Conservation (phyloP, 2,329 filamentous ascomycete species). For the Pseudocercospora pini-densiflorae region DNA sequence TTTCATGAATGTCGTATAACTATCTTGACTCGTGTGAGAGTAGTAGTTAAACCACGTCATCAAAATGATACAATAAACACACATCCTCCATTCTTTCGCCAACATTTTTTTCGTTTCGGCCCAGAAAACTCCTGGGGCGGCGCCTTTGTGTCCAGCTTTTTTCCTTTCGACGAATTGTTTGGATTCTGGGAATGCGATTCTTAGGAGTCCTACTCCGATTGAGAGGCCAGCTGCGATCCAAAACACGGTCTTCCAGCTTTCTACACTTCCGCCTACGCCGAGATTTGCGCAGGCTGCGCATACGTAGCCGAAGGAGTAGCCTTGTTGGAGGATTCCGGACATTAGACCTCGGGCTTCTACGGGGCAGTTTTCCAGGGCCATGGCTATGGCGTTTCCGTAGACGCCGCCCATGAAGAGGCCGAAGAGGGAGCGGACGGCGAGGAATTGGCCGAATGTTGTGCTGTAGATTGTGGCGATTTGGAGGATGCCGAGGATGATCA, state of each 20-base stretch:
- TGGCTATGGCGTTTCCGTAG: constrained; percentile 66
- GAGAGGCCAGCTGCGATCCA: constrained; percentile 73
- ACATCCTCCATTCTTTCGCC: constrained; percentile 71
- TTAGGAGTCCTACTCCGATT: constrained; percentile 69
- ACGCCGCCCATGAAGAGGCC: constrained; percentile 68
- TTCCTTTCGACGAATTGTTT: constrained; percentile 75
- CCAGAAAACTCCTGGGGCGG: constrained; percentile 63
- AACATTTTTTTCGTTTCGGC: constrained; percentile 71
- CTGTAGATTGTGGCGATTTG: constrained; percentile 82
- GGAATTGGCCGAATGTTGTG: constrained; percentile 70
- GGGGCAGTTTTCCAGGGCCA: constrained; percentile 71
- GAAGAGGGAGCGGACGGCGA: constrained; percentile 63
- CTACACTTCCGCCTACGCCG: constrained; percentile 66
- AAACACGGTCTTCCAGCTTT: constrained; percentile 68
- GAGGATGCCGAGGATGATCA: constrained; percentile 71
- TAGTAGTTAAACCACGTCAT: constrained; percentile 79
- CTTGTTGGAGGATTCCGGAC: constrained; percentile 81
- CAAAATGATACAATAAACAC: constrained; percentile 73
- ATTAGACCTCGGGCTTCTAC: constrained; percentile 74
- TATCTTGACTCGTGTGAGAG: constrained; percentile 80
- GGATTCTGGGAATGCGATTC: constrained; percentile 73
- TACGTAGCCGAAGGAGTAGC: constrained; percentile 70
- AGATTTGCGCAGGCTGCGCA: constrained; percentile 77
- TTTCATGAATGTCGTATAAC: constrained; percentile 80
- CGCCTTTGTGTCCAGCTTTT: constrained; percentile 59